Evolutionary conservation across 2,329 filamentous ascomycete genomes (phyloP), one percentile per base, ranked within the genome.

Genomic region (Aspergillus pseudonomiae): DNA sequence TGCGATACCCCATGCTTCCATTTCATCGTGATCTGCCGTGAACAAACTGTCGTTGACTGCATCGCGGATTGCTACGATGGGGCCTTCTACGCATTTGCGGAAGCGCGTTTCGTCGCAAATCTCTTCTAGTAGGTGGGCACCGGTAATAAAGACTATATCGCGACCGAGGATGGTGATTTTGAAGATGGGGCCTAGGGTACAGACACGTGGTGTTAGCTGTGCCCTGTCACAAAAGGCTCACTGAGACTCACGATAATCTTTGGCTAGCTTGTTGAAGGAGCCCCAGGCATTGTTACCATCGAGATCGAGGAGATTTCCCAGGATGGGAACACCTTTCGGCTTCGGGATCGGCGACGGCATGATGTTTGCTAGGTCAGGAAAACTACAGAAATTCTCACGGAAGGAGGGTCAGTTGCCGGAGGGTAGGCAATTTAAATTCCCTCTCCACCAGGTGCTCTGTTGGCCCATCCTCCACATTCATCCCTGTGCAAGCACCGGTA

Each of bases 21-120:
- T 63, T 61, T 83, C 81, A 2, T 72, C 68, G 58, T 78, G 67
- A 64, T 77, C 71, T 6, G 79, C 88, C 0, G 89, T 91, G 73
- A 92, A 91, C 5, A 92, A 82, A 30, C 89, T 89, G 79, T 90
- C 88, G 64, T 86, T 81, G 1, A 89, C 82, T 24, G 84, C 85
- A 63, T 86, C 82, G 67, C 89, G 80, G 54, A 92, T 82, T 71
- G 89, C 74, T 10, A 78, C 69, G 2, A 90, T 77, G 0, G 82
- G 79, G 9, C 74, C 75, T 68, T 91, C 91, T 28, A 82, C 75
- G 60, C 70, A 74, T 70, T 78, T 78, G 28, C 72, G 76, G 73
- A 92, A 91, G 21, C 88, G 82, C 63, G 81, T 86, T 75, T 92
- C 87, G 64, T 92, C 86, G 70, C 87, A 91, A 19, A 86, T 73